Evolutionary conservation across 73 alveolate species (phyloP).

Genomic region (Diophrys appendiculata): DNA sequence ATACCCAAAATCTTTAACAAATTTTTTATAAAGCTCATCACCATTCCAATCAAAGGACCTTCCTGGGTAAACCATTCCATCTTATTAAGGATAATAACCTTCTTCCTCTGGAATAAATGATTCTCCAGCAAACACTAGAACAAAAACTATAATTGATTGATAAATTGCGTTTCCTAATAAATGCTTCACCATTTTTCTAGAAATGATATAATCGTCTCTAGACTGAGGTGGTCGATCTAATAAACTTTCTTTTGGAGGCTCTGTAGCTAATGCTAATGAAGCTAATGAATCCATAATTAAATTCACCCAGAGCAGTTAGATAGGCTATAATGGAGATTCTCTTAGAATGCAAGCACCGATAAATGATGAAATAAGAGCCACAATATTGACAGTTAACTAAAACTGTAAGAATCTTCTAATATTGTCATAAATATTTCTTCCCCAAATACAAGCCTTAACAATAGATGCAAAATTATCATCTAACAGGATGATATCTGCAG

Average conservation of each 20-base stretch:
- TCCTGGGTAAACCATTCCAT: slow-evolving; percentile 51
- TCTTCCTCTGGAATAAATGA: slow-evolving; percentile 70
- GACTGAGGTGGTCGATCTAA: slow-evolving; percentile 85
- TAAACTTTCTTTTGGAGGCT: slow-evolving; percentile 87
- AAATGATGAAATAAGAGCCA: slow-evolving; percentile 83
- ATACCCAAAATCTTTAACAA: slow-evolving; percentile 67
- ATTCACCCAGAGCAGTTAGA: slow-evolving; percentile 91
- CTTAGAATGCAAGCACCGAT: slow-evolving; percentile 82
- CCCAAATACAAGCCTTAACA: slow-evolving; percentile 89
- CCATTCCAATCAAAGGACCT: slow-evolving; percentile 61
- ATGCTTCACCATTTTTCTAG: slow-evolving; percentile 90
- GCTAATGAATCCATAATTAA: slow-evolving; percentile 88
- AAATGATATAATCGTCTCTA: slow-evolving; percentile 79
- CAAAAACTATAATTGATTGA: slow-evolving; percentile 61
- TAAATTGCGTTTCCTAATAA: slow-evolving; percentile 71
- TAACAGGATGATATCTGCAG: slow-evolving; percentile 92
- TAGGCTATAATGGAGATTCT: slow-evolving; percentile 88
- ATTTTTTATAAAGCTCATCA: slow-evolving; percentile 59
- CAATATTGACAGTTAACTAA: slow-evolving; percentile 91
- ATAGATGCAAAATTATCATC: slow-evolving; percentile 96
- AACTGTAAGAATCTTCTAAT: slow-evolving; percentile 86
- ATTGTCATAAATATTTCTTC: slow-evolving; percentile 89
- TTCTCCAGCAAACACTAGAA: slow-evolving; percentile 71
- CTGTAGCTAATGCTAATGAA: slow-evolving; percentile 92
- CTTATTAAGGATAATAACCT: slow-evolving; percentile 16